A percentile compares a stretch with the other conserved stretches of the same genome.
phyloP scores from a whole-genome alignment of 345 rosid genomes.

The Eutrema heterophyllum region DNA sequence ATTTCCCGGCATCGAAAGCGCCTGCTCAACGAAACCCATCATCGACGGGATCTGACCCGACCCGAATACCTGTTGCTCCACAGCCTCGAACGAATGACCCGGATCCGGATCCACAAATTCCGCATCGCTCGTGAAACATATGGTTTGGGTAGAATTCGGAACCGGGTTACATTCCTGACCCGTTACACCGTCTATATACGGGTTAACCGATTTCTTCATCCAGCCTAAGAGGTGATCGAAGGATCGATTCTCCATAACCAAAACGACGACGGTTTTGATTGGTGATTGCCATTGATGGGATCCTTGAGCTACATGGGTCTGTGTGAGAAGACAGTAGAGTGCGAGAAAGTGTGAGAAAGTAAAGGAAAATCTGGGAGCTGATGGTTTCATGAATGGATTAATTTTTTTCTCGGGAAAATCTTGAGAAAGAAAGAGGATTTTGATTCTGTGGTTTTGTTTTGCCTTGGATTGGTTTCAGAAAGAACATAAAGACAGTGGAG shows the following conservation, averaged over 20 bases:
- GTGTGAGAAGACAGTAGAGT: constrained; percentile 37
- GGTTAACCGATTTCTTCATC: constrained; percentile 83
- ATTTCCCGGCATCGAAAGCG: constrained; percentile 63
- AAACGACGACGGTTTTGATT: constrained; percentile 74
- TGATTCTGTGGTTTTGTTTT: constrained; percentile 33
- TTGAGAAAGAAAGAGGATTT: not conserved
- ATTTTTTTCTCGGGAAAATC: not conserved
- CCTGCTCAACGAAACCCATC: constrained; percentile 92
- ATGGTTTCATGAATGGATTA: constrained; percentile 22
- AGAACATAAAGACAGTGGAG: constrained; percentile 16
- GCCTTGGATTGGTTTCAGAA: constrained; percentile 15
- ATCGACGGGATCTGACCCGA: constrained; percentile 66
- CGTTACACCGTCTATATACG: constrained; percentile 71
- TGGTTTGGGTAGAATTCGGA: constrained; percentile 35
- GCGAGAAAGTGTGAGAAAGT: constrained; percentile 44
- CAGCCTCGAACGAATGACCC: constrained; percentile 91
- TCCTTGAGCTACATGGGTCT: constrained; percentile 18
- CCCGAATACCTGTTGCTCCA: constrained; percentile 77
- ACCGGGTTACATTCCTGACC: constrained; percentile 87
- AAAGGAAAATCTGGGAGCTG: constrained; percentile 29
- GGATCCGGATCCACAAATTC: constrained; percentile 98
- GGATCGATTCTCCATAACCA: constrained; percentile 89
- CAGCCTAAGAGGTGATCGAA: constrained; percentile 92
- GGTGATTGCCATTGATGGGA: constrained; percentile 52
- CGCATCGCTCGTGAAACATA: constrained; percentile 86